Conservation (phyloP, 2,329 filamentous ascomycete genomes). For the Aspergillus spinulosporus region DNA sequence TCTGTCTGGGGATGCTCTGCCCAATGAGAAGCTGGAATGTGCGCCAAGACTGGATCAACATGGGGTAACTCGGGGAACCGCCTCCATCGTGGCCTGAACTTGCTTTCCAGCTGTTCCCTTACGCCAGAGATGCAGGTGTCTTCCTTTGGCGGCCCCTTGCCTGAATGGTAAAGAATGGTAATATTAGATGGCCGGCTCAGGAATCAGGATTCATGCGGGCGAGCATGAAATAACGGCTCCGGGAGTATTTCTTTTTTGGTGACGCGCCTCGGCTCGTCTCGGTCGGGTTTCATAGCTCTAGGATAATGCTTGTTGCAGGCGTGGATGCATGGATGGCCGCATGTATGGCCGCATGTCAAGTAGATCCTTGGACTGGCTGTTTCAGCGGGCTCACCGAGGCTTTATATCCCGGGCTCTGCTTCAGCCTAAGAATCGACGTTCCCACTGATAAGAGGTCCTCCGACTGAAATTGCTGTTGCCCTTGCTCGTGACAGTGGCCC, state of each 20-base stretch:
- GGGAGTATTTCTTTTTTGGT: neutral
- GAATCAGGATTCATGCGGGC: neutral
- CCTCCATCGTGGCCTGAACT: neutral
- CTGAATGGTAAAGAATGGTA: neutral
- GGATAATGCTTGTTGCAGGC: neutral
- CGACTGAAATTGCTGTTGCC: neutral
- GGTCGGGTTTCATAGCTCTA: neutral
- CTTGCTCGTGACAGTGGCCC: neutral
- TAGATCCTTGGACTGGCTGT: neutral
- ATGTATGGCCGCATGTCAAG: neutral
- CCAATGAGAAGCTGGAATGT: conserved; percentile 13
- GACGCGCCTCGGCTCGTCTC: conserved; percentile 11
- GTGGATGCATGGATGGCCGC: too few species aligned
- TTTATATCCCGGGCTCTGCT: conserved; percentile 10
- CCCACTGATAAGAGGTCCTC: too few species aligned
- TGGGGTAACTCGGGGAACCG: conserved; percentile 22
- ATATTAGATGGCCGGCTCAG: neutral
- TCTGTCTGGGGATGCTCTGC: neutral
- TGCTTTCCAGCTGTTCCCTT: neutral
- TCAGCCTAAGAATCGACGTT: neutral
- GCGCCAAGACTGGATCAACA: conserved; percentile 17
- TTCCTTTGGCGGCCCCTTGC: neutral
- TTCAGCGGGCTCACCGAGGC: conserved; percentile 8
- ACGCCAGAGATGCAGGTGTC: neutral
- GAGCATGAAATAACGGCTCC: neutral